Percentiles rank a stretch among this genome's conserved stretches.
Conservation (phyloP, 306 rosid genomes). For the Dryas octopetala region DNA sequence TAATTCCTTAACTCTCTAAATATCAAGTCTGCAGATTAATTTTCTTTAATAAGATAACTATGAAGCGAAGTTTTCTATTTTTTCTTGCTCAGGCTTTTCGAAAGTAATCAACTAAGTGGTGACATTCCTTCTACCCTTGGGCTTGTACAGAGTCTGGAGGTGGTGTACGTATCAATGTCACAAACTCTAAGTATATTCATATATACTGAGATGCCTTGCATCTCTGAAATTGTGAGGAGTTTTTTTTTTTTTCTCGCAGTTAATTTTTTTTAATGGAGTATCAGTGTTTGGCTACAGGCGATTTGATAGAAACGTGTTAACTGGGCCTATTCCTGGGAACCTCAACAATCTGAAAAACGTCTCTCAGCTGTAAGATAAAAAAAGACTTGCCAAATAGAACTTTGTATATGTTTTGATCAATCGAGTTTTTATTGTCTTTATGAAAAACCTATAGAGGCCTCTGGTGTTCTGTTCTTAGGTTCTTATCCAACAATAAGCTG, state of each 20-base stretch:
- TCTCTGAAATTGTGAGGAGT: no score
- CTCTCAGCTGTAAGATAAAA: no score
- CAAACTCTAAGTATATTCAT: neutral
- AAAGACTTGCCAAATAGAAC: neutral
- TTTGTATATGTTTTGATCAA: neutral
- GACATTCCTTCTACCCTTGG: constrained; percentile 59
- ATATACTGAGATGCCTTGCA: no score
- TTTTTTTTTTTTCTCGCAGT: constrained; percentile 6
- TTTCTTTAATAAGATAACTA: neutral
- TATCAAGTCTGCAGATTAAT: neutral
- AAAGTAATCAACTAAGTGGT: constrained; percentile 49
- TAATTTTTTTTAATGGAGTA: constrained; percentile 7
- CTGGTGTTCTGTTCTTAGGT: constrained; percentile 36
- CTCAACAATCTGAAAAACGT: constrained; percentile 33
- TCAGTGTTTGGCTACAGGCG: constrained; percentile 42
- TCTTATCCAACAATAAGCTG: constrained; percentile 58
- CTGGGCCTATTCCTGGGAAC: constrained; percentile 45
- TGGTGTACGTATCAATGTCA: constrained; percentile 60
- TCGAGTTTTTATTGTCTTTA: no score
- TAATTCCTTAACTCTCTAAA: no score
- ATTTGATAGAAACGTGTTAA: constrained; percentile 44
- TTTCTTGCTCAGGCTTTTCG: constrained; percentile 58
- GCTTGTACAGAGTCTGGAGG: constrained; percentile 43
- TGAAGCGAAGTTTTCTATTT: neutral
- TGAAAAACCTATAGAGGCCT: neutral